These are phyloP conservation scores for Cicer judaicum DNA, from an alignment of 306 rosid genomes.

Conservation along the genomic window DNA sequence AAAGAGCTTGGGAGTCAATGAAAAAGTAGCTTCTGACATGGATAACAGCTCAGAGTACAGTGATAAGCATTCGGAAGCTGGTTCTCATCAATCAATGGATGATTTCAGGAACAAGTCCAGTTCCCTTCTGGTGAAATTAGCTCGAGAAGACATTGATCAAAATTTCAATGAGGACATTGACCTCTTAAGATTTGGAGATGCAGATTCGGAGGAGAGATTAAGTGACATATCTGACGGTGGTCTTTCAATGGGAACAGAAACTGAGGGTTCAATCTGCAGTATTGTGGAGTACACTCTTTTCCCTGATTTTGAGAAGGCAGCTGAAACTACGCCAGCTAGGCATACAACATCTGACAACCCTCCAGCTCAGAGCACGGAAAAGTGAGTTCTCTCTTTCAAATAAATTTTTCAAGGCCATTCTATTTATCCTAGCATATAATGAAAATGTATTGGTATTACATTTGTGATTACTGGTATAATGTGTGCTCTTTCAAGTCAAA, in stretches of 20 bases:
- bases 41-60: slow-evolving; percentile 80
- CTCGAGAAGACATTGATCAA: slow-evolving; percentile 54
- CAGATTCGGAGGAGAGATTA: slow-evolving; percentile 90
- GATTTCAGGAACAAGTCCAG: slow-evolving; percentile 65
- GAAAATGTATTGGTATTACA: not conserved
- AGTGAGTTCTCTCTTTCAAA: slow-evolving; percentile 51
- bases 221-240: slow-evolving; percentile 99
- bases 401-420: not conserved
- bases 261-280: slow-evolving; percentile 88
- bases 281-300: slow-evolving; percentile 93
- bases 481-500: slow-evolving; percentile 32
- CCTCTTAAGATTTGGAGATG: slow-evolving; percentile 87
- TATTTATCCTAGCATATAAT: not conserved
- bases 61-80: slow-evolving; percentile 84
- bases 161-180: slow-evolving; percentile 74
- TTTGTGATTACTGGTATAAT: not conserved
- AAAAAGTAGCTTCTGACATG: slow-evolving; percentile 62
- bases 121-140: slow-evolving; percentile 50
- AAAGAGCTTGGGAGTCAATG: slow-evolving; percentile 50
- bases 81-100: slow-evolving; percentile 74
- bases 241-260: slow-evolving; percentile 99
- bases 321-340: slow-evolving; percentile 50
- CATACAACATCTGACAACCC: slow-evolving; percentile 39
- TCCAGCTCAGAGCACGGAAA: slow-evolving; percentile 53
- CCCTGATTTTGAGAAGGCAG: slow-evolving; percentile 75